Conservation (phyloP, 352 stramenopile genomes). For the Pythium sp. region DNA sequence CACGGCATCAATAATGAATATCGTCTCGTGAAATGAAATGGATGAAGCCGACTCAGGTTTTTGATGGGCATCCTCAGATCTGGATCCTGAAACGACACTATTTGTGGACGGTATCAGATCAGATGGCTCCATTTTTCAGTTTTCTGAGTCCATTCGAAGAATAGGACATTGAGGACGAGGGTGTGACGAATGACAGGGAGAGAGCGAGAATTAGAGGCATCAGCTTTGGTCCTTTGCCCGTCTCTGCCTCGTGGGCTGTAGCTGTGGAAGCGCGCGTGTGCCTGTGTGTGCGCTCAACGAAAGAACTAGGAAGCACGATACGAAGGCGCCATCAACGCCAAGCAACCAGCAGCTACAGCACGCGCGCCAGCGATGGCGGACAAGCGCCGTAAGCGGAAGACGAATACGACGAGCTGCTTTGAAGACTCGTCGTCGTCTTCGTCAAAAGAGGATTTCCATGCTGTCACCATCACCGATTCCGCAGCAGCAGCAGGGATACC, state of each 20-base stretch:
- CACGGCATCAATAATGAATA: too few species aligned
- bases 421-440: conserved; percentile 19
- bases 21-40: too few species aligned
- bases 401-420: conserved; percentile 20
- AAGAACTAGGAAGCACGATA: background rate
- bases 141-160: background rate
- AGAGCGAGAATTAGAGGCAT: background rate
- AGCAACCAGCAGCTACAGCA: conserved; percentile 12
- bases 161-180: conserved; percentile 7
- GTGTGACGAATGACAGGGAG: background rate
- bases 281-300: background rate
- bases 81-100: background rate
- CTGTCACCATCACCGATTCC: conserved; percentile 24
- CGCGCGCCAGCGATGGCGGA: conserved; percentile 29
- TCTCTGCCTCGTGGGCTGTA: background rate
- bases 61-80: background rate
- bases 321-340: background rate
- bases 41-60: background rate
- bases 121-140: conserved; percentile 1
- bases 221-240: background rate
- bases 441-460: conserved; percentile 32
- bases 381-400: conserved; percentile 35
- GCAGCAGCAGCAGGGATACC: background rate
- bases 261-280: background rate
- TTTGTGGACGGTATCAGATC: background rate